phyloP scores from a whole-genome alignment of 768 basidiomycete genomes.

The Amanita molliuscula region DNA sequence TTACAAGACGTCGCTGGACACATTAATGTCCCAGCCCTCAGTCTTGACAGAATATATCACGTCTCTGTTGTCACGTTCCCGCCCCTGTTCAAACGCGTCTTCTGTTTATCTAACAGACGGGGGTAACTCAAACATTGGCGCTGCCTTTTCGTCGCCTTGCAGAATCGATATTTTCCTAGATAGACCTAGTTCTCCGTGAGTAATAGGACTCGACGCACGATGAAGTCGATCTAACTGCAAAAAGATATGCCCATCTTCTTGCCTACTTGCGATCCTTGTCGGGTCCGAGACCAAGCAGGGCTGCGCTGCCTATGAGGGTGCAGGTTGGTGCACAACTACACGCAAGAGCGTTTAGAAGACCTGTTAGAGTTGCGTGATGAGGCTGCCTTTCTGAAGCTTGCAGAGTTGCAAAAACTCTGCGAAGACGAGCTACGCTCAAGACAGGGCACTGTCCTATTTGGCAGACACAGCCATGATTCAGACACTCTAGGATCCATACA shows the following conservation, averaged over 20 bases:
- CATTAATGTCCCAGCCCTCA: constrained; percentile 61
- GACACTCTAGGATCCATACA: constrained; percentile 27
- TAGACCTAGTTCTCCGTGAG: constrained; percentile 71
- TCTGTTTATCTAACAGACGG: constrained; percentile 48
- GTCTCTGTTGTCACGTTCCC: constrained; percentile 27
- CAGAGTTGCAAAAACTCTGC: constrained; percentile 55
- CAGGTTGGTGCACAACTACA: constrained; percentile 9
- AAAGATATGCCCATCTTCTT: constrained; percentile 63
- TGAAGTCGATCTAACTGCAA: neutral
- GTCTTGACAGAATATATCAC: constrained; percentile 47
- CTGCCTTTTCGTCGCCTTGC: constrained; percentile 35
- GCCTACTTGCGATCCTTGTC: constrained; percentile 57
- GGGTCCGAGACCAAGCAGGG: constrained; percentile 9
- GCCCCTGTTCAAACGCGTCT: constrained; percentile 33
- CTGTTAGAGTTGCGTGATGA: constrained; percentile 75
- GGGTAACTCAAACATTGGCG: constrained; percentile 41
- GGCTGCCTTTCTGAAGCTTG: constrained; percentile 63
- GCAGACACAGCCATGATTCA: constrained; percentile 22
- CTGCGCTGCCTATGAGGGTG: neutral
- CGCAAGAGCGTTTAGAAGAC: constrained; percentile 43
- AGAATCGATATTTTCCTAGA: constrained; percentile 70
- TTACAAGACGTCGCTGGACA: constrained; percentile 54
- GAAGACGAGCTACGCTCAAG: constrained; percentile 50
- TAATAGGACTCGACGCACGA: constrained; percentile 6
- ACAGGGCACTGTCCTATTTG: constrained; percentile 30